Base-by-base conservation (phyloP, 495 filamentous ascomycete species). In the Melanomma pulvis-pyrius region DNA sequence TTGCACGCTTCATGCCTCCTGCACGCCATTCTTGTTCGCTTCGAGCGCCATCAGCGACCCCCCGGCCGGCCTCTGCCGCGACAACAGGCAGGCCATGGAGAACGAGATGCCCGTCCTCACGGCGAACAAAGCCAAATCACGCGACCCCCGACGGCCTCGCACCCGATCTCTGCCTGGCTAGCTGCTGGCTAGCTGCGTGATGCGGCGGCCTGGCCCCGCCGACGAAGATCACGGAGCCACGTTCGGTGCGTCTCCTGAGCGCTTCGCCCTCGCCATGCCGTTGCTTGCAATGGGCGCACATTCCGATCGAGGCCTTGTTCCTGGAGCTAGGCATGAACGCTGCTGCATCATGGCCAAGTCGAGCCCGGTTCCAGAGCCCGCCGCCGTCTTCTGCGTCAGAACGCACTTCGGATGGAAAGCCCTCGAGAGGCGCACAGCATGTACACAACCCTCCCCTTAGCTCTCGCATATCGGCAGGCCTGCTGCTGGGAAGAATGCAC, bases 1-100 rank as follows among this genome's bases (percentile, higher is more conserved):
- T 71, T 71, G 41, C 64, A 56, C 17, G 67, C 62, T 62, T 58
- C 60, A 61, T 64, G 59, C 51, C 32, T 66, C 49, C 68, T 70
- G 68, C 59, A 71, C 68, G 68, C 68, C 68, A 71, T 71, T 59
- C 58, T 61, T 56, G 56, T 56, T 71, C 68, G 68, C 68, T 71
- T 71, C 55, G 62, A 44, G 57, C 61, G 68, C 68, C 63, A 67
- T 67, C 67, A 26, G 57, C 48, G 49, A 47, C 24, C 59, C 39
- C 68, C 64, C 36, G 55, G 55, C 50, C 68, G 29, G 63, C 59
- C 68, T 53, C 55, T 71, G 67, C 61, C 26, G 58, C 44, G 53
- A 63, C 59, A 56, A 57, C 46, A 36, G 41, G 39, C 49, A 66
- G 54, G 52, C 62, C 51, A 61, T 62, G 12, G 26, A 61, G 50